Conservation (phyloP, 1,139 yeast genomes). For the Sugiyamaella xylanicola region DNA sequence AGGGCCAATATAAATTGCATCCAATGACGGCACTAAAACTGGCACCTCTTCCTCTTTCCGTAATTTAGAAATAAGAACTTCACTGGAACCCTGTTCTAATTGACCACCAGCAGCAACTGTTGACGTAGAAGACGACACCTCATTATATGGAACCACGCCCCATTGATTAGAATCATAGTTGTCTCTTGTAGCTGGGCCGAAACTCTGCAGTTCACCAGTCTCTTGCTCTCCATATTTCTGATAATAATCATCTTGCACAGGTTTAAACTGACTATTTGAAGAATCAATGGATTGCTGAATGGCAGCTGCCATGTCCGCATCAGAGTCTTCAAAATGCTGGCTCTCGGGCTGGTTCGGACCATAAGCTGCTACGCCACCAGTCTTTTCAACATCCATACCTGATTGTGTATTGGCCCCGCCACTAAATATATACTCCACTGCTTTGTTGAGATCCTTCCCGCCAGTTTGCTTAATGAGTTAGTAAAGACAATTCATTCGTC, state of each 20-base stretch:
- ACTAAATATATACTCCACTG: conserved; percentile 56
- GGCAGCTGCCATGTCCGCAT: conserved; percentile 24
- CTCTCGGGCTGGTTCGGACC: conserved; percentile 8
- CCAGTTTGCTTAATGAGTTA: conserved; percentile 30
- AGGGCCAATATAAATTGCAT: conserved; percentile 46
- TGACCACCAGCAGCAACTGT: not conserved
- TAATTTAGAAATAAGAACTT: not conserved
- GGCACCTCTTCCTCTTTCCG: conserved; percentile 29
- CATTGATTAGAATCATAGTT: conserved; percentile 34
- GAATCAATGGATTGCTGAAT: conserved; percentile 23
- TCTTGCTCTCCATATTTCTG: conserved; percentile 26
- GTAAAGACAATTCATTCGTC: not conserved
- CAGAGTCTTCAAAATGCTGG: conserved; percentile 14
- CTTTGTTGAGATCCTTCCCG: conserved; percentile 55
- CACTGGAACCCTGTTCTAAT: not conserved
- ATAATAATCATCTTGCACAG: conserved; percentile 20
- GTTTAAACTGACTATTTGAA: conserved; percentile 18
- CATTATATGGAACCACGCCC: conserved; percentile 34
- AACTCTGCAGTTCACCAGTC: conserved; percentile 25
- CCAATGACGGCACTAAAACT: conserved; percentile 44
- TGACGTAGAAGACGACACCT: conserved; percentile 6
- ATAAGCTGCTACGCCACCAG: not conserved
- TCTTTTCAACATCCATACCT: not conserved
- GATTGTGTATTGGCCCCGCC: conserved; percentile 23
- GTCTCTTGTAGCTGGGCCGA: conserved; percentile 36